Percentiles rank a stretch among this genome's conserved stretches.
Evolutionary conservation across 257 asterid species (phyloP).

Genomic region (Solanum etuberosum): DNA sequence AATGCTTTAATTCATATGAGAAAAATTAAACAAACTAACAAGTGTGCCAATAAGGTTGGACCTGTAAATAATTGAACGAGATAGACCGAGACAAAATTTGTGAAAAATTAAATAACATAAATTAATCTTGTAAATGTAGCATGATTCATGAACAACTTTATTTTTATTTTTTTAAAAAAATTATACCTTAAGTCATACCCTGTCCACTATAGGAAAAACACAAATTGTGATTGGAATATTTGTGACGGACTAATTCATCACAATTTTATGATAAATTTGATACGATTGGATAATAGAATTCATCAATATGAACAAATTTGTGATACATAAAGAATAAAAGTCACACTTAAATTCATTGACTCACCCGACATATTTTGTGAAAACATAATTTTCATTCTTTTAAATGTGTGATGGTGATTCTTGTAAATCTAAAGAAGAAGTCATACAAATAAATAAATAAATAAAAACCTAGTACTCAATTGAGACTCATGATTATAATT

Average conservation of each 20-base stretch:
- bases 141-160: not conserved
- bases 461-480: not conserved
- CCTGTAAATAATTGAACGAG: not conserved
- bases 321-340: not conserved
- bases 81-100: not conserved
- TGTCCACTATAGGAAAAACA: not conserved
- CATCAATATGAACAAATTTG: not conserved
- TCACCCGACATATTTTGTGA: not conserved
- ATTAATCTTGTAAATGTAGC: not conserved
- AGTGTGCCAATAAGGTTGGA: not conserved
- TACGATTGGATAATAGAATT: not conserved
- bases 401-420: not conserved
- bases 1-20: not conserved
- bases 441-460: not conserved
- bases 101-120: not conserved
- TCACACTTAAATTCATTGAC: not conserved
- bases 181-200: not conserved
- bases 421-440: not conserved
- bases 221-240: not conserved
- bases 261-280: not conserved
- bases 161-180: not conserved
- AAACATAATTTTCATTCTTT: not conserved
- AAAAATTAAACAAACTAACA: not conserved
- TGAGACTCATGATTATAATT: not conserved
- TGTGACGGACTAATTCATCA: not conserved